Conservation (phyloP, 345 rosid genomes). For the Euphorbia tirucalli region DNA sequence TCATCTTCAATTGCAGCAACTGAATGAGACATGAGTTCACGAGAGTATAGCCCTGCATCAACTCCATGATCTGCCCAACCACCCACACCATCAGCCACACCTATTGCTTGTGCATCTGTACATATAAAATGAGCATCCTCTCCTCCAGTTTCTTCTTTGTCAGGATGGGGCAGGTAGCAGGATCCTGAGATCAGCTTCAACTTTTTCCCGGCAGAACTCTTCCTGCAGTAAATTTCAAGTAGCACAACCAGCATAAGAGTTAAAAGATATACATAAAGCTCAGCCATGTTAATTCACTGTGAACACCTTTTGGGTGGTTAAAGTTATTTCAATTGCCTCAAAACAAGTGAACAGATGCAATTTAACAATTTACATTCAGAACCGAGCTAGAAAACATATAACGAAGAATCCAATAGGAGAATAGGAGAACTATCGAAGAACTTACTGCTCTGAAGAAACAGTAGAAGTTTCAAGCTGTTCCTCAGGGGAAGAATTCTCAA, state of each 20-base stretch:
- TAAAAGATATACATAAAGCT: neutral
- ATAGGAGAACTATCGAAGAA: conserved; percentile 11
- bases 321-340: neutral
- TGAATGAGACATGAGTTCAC: conserved; percentile 93
- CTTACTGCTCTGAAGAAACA: conserved; percentile 58
- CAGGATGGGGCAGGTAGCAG: conserved; percentile 95
- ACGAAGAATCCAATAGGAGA: neutral
- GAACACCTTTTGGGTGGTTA: neutral
- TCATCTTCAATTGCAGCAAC: conserved; percentile 76
- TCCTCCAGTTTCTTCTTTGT: conserved; percentile 98
- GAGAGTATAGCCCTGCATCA: conserved; percentile 76
- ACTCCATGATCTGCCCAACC: conserved; percentile 97
- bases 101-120: conserved; percentile 75
- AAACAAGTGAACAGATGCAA: neutral
- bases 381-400: neutral
- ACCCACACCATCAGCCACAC: conserved; percentile 99
- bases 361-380: neutral
- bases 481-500: conserved; percentile 51
- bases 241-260: neutral
- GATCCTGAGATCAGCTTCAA: conserved; percentile 84
- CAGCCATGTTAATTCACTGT: neutral
- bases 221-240: conserved; percentile 36
- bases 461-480: conserved; percentile 50
- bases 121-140: conserved; percentile 98
- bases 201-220: conserved; percentile 40